Conservation (phyloP, 1,139 yeast genomes). For the Diutina rugosa region DNA sequence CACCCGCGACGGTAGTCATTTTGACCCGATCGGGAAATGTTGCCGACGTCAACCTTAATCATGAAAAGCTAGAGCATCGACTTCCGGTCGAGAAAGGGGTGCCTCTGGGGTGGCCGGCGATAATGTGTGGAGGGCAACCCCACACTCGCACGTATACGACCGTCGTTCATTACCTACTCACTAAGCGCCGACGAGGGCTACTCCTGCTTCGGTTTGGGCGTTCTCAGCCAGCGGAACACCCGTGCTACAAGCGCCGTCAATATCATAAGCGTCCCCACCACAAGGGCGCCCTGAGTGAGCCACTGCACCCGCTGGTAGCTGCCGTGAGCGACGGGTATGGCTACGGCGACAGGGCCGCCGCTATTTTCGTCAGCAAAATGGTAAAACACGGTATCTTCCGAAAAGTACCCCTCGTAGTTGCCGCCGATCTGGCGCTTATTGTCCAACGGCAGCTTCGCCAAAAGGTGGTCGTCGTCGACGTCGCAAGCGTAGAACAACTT, state of each 20-base stretch:
- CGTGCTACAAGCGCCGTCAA: background rate
- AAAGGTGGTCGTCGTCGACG: conserved; percentile 13
- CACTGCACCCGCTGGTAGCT: background rate
- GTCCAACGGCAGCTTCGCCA: conserved; percentile 26
- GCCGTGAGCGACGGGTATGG: background rate
- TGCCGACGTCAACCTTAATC: background rate
- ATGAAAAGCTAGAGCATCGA: background rate
- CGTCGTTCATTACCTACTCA: background rate
- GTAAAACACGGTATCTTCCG: conserved; percentile 29
- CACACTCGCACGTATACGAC: background rate
- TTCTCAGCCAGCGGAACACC: background rate
- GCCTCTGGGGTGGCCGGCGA: too few species aligned
- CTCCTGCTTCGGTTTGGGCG: background rate
- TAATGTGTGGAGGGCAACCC: background rate
- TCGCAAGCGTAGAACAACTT: background rate
- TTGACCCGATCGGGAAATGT: background rate
- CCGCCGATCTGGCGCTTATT: conserved; percentile 19
- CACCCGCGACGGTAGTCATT: background rate
- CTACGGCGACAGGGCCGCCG: background rate
- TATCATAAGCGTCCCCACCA: background rate
- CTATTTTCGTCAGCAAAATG: conserved; percentile 10
- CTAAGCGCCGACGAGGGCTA: background rate
- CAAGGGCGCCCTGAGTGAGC: background rate
- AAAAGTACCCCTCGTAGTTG: conserved; percentile 23
- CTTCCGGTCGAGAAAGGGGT: background rate